Evolutionary conservation across 1,284 basidiomycete species (phyloP).

Genomic region (Schizophyllum amplum): DNA sequence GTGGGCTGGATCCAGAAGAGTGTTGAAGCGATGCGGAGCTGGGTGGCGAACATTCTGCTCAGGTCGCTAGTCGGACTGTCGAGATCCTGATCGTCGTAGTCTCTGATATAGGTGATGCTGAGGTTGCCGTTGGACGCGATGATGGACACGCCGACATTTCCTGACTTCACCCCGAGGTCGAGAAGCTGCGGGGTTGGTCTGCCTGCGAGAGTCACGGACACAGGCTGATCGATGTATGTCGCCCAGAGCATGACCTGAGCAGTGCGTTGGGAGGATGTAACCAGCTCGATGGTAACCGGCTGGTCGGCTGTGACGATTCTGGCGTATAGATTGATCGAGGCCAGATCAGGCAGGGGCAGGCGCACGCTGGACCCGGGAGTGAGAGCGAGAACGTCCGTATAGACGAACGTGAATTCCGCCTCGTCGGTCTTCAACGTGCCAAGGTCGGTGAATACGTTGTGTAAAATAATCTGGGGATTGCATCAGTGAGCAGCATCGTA

Average conservation of each 20-base stretch:
- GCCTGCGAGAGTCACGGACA: neutral
- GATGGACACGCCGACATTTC: neutral
- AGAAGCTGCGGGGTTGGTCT: neutral
- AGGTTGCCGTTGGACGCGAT: neutral
- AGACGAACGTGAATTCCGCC: neutral
- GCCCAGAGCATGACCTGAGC: neutral
- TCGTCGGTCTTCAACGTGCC: neutral
- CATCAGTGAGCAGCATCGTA: too few species aligned
- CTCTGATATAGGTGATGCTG: neutral
- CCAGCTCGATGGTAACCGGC: neutral
- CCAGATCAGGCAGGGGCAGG: neutral
- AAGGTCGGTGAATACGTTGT: neutral
- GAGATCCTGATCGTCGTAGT: neutral
- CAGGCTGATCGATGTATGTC: neutral
- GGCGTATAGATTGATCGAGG: neutral
- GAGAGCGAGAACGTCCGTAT: neutral
- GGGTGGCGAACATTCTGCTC: neutral
- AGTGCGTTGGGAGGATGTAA: neutral
- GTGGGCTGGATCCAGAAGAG: neutral
- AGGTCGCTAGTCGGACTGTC: neutral
- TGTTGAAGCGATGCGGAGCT: neutral
- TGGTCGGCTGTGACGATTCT: neutral
- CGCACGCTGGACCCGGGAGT: neutral
- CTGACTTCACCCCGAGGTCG: neutral
- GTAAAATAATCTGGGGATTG: neutral